Evolutionary conservation across 1,284 basidiomycete genomes (phyloP), one percentile per base, ranked within the genome.

Genomic region (Cutaneotrichosporon sp.): DNA sequence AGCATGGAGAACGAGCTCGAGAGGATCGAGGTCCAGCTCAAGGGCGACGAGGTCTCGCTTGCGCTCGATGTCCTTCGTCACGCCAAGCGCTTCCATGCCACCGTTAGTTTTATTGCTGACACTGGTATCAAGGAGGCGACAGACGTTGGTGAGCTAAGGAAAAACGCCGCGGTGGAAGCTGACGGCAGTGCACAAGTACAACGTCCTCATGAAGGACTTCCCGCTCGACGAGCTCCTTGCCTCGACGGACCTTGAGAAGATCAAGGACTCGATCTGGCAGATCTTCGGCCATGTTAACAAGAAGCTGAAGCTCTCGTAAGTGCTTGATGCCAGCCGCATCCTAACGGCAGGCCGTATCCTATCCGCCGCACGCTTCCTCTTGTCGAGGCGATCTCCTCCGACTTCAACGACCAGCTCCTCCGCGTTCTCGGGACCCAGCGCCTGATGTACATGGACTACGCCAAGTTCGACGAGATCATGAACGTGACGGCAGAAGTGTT

Each of bases 181-280:
- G 7, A n/a, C 22, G 55, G 4, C 68, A 91, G 94, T 96, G 3
- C 92, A 94, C 84, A 96, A 96, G 80, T 96, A 98, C 84, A 98
- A 99, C 75, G 88, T 91, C 69, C 86, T 99, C 65, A 98, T 99
- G 96, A 97, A 96, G 81, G 97, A 99, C 76, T 97, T 99, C 74
- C 97, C 97, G 0, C 83, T 99, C 49, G 96, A 98, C 76, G 95
- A 97, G 76, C 87, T 99, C 16, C 86, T 99, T 21, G 92, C 95
- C 4, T 93, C 97, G 0, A 97, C 95, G 1, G 95, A 98, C 77
- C 87, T 99, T 4, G 90, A 92, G 75, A 97, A 95, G 83, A 90
- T 97, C 49, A 88, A 94, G 75, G 92, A 97, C 76, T 88, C 92
- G 0, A 84, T 98, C 22, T 82, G 86, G 11, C 85, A 91, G 69